Percentiles rank a stretch among this genome's conserved stretches.
Conservation (phyloP, 2,329 filamentous ascomycete species). For the Fusarium siculi region DNA sequence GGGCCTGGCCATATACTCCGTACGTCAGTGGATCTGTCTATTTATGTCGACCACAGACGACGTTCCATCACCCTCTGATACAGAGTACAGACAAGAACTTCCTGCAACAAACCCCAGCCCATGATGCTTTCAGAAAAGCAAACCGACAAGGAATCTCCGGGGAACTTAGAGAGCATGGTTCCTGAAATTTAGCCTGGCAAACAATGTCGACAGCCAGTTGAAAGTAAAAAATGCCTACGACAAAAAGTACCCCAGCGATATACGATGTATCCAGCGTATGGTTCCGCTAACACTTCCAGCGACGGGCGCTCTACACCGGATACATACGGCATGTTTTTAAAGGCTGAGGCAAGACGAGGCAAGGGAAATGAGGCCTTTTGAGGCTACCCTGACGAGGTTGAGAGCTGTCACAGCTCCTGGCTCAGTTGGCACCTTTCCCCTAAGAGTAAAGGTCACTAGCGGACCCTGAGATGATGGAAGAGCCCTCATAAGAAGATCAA, state of each 20-base stretch:
- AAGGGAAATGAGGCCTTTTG: conserved; percentile 34
- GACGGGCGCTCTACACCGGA: not conserved
- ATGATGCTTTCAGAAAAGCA: conserved; percentile 20
- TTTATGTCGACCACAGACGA: conserved; percentile 23
- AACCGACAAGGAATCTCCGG: not conserved
- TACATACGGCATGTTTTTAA: conserved; percentile 3
- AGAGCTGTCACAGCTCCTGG: conserved; percentile 5
- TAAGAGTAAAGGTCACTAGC: conserved; percentile 21
- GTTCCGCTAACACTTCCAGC: not conserved
- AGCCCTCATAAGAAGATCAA: not conserved
- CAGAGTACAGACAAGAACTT: not conserved
- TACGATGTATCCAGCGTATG: not conserved
- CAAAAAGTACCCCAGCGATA: not conserved
- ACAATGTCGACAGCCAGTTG: conserved; percentile 8
- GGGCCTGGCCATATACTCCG: not conserved
- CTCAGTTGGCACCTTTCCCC: not conserved
- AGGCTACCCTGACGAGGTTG: conserved; percentile 21
- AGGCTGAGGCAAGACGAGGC: not conserved
- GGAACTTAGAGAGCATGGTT: not conserved
- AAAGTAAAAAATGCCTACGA: not conserved
- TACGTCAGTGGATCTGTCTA: conserved; percentile 24
- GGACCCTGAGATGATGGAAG: conserved; percentile 31
- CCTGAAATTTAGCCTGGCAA: conserved; percentile 7
- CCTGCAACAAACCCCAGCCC: conserved; percentile 1
- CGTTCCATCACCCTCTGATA: not conserved